Conservation (phyloP, 202 grass and related monocot genomes). For the Miscanthus sacchariflorus region DNA sequence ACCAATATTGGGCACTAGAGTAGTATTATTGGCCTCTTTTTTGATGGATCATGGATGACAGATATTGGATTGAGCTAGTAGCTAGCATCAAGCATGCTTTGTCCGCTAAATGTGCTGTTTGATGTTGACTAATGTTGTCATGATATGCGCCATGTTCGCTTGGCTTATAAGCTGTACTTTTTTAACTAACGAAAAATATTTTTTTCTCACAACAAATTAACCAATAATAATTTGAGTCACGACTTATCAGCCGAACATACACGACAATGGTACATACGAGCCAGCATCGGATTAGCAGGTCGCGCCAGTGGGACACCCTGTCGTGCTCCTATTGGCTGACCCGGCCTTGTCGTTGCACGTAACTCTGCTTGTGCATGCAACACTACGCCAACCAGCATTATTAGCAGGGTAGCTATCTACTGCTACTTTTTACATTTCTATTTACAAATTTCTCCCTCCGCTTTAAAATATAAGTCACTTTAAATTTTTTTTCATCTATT, state of each 20-base stretch:
- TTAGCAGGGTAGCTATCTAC: too few species aligned
- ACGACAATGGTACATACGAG: constrained; percentile 30
- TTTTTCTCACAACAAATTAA: too few species aligned
- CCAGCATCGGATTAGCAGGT: constrained; percentile 37
- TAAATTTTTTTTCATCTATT: too few species aligned
- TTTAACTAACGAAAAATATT: too few species aligned
- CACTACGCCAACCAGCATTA: not conserved
- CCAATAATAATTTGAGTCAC: too few species aligned
- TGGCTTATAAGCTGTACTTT: too few species aligned
- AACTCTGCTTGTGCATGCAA: not conserved
- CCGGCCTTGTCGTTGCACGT: not conserved
- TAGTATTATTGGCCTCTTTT: not conserved
- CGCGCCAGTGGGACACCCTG: constrained; percentile 41
- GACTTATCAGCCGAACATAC: too few species aligned
- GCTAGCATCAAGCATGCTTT: constrained; percentile 25
- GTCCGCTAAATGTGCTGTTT: constrained; percentile 36
- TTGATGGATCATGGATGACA: not conserved
- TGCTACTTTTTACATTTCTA: too few species aligned
- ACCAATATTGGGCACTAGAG: not conserved
- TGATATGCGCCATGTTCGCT: too few species aligned
- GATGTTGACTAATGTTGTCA: constrained; percentile 48
- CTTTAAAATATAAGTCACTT: too few species aligned
- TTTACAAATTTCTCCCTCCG: too few species aligned
- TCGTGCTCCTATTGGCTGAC: constrained; percentile 17
- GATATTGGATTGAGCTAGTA: constrained; percentile 31